Conservation (phyloP, 768 basidiomycete genomes). For the Zangia roseola region DNA sequence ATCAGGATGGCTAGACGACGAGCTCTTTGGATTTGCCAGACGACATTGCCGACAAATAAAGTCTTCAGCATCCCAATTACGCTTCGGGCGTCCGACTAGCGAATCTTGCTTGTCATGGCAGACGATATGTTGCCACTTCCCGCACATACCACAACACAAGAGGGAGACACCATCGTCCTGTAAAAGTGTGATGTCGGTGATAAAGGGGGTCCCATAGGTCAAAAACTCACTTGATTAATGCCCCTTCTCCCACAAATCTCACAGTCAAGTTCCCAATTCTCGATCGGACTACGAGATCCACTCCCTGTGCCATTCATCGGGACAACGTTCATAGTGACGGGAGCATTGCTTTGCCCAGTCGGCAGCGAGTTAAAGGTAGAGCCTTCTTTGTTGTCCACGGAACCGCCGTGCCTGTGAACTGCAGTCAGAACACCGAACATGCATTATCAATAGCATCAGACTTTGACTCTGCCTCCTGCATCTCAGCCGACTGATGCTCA, state of each 20-base stretch:
- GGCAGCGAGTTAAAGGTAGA: neutral
- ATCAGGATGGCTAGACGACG: constrained; percentile 5
- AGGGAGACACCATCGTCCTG: constrained; percentile 81
- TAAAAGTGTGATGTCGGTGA: constrained; percentile 7
- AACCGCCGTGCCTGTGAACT: constrained; percentile 10
- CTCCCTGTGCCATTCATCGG: constrained; percentile 32
- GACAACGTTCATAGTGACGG: neutral
- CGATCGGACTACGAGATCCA: constrained; percentile 54
- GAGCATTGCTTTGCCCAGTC: constrained; percentile 7
- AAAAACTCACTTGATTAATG: constrained; percentile 61
- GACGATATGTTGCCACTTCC: constrained; percentile 85
- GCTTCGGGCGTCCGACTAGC: constrained; percentile 57
- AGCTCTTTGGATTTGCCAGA: constrained; percentile 8
- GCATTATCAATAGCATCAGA: constrained; percentile 3
- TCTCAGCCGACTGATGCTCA: constrained; percentile 26
- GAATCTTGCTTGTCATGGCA: constrained; percentile 80
- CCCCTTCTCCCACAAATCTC: constrained; percentile 78
- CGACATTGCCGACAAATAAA: constrained; percentile 72
- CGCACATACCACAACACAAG: constrained; percentile 79
- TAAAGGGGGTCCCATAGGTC: neutral
- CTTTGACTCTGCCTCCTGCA: constrained; percentile 9
- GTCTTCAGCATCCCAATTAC: constrained; percentile 86
- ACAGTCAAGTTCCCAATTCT: constrained; percentile 86
- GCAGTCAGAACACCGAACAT: constrained; percentile 14
- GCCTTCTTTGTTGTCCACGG: constrained; percentile 1